Conservation (phyloP, 257 asterid genomes). For the Nicotiana undulata region DNA sequence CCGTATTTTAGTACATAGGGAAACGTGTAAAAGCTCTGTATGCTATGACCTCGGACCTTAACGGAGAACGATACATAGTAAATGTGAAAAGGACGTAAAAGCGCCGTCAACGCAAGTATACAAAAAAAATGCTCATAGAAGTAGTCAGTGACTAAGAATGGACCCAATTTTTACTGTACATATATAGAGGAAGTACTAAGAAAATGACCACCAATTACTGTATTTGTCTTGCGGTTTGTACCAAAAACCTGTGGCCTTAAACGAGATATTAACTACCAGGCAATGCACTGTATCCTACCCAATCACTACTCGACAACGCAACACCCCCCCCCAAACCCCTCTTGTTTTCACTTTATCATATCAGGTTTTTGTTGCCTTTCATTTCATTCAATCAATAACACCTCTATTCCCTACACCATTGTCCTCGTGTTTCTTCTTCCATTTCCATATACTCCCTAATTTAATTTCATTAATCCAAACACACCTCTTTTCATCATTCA, state of each 20-base stretch:
- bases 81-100: neutral
- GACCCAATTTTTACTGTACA: neutral
- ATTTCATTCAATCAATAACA: neutral
- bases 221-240: neutral
- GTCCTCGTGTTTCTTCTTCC: neutral
- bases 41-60: neutral
- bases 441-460: neutral
- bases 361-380: slow-evolving; percentile 5
- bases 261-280: slow-evolving; percentile 11
- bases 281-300: slow-evolving; percentile 10
- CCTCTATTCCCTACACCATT: neutral
- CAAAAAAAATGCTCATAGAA: neutral
- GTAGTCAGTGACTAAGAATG: neutral
- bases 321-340: neutral
- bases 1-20: neutral
- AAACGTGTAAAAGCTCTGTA: neutral
- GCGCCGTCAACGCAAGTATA: neutral
- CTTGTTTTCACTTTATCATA: slow-evolving; percentile 6
- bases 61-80: neutral
- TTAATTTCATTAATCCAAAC: neutral
- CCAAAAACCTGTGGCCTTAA: slow-evolving; percentile 12
- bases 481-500: neutral
- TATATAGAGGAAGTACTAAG: neutral
- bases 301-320: slow-evolving; percentile 45
- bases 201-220: neutral